Percentiles rank a stretch among this genome's conserved stretches.
phyloP scores from a whole-genome alignment of 2,329 filamentous ascomycete genomes.

The Calonectria hawksworthii region DNA sequence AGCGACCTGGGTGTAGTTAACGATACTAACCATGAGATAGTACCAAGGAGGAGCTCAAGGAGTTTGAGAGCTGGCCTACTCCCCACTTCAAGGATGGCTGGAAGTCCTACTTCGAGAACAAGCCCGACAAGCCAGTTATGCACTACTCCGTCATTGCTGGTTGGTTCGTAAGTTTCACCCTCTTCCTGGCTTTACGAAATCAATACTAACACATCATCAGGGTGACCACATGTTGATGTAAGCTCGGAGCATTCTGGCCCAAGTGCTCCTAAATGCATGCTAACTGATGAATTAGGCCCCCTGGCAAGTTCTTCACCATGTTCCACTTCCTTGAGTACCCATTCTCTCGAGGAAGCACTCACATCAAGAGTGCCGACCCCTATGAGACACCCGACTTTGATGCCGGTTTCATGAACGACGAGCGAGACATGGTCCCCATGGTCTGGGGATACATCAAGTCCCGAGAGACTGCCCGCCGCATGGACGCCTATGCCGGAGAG shows the following conservation, averaged over 20 bases:
- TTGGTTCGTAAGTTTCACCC: constrained; percentile 60
- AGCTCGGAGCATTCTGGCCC: constrained; percentile 25
- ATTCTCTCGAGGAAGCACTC: constrained; percentile 79
- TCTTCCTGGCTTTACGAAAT: neutral
- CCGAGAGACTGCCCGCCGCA: constrained; percentile 82
- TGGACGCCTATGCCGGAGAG: constrained; percentile 84
- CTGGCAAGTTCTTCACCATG: constrained; percentile 87
- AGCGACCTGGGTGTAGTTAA: accelerated
- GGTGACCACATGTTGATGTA: constrained; percentile 71
- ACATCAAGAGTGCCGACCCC: constrained; percentile 79
- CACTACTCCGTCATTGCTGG: constrained; percentile 84
- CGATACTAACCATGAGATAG: neutral
- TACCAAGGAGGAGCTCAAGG: constrained; percentile 74
- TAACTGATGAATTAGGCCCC: constrained; percentile 68
- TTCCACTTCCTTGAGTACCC: constrained; percentile 86
- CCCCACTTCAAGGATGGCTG: constrained; percentile 81
- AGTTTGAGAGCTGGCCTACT: constrained; percentile 81
- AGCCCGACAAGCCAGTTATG: constrained; percentile 90
- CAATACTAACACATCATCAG: neutral
- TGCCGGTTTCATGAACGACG: constrained; percentile 87
- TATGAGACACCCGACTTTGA: constrained; percentile 85
- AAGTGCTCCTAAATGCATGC: neutral
- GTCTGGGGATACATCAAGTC: constrained; percentile 90
- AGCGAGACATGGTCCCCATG: constrained; percentile 87
- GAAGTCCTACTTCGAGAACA: constrained; percentile 87